These are phyloP conservation scores for Podospora fimiseda DNA, from an alignment of 495 filamentous ascomycete species.

Conservation along the genomic window DNA sequence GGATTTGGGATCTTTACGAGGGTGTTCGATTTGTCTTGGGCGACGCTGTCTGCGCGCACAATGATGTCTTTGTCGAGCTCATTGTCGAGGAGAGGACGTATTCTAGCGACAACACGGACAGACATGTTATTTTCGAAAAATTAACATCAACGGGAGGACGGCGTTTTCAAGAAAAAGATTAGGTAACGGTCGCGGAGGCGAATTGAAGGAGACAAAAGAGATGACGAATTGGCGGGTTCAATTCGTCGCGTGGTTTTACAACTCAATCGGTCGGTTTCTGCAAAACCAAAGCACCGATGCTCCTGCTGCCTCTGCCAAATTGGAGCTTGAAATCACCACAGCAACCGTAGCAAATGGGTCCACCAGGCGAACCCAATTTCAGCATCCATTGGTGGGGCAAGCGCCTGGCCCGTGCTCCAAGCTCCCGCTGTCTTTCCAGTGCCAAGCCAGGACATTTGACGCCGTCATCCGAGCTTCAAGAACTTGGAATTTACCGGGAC, in stretches of 20 bases:
- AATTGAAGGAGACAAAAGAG: not conserved
- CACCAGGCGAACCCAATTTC: not conserved
- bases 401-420: not conserved
- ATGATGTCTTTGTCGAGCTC: constrained; percentile 83
- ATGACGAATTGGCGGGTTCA: not conserved
- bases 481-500: constrained; percentile 12
- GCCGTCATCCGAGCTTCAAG: too few species aligned
- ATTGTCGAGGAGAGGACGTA: constrained; percentile 77
- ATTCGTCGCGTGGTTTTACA: not conserved
- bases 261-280: not conserved
- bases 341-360: not conserved
- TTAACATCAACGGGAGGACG: not conserved
- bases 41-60: constrained; percentile 54
- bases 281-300: too few species aligned
- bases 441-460: not conserved
- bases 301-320: too few species aligned
- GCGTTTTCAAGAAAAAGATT: not conserved
- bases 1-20: constrained; percentile 89
- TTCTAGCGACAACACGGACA: constrained; percentile 81
- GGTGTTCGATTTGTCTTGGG: constrained; percentile 52
- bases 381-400: not conserved
- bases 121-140: constrained; percentile 40
- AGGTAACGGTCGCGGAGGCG: not conserved
- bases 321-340: not conserved
- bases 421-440: not conserved